Evolutionary conservation across 768 basidiomycete species (phyloP).

Genomic region (Leccinum longicurvipes): DNA sequence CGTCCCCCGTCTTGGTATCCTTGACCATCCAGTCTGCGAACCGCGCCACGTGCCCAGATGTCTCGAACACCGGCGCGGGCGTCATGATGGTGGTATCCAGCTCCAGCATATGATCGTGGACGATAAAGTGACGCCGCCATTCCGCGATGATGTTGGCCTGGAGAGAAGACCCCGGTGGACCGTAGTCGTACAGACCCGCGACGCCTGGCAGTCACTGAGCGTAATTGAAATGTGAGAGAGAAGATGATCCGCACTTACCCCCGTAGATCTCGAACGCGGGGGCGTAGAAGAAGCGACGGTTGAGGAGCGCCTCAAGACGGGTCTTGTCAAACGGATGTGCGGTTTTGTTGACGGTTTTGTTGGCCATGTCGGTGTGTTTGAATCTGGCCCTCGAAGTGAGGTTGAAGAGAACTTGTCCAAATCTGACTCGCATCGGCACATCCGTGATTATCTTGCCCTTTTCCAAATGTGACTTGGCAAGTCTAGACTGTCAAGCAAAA

Average conservation of each 20-base stretch:
- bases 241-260: constrained; percentile 46
- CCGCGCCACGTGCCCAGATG: constrained; percentile 95
- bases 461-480: not conserved
- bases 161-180: constrained; percentile 91
- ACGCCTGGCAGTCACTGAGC: constrained; percentile 57
- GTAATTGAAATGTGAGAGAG: not conserved
- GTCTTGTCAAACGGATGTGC: constrained; percentile 86
- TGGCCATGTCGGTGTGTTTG: constrained; percentile 28
- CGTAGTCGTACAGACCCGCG: constrained; percentile 97
- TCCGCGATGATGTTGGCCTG: constrained; percentile 96
- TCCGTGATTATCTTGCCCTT: constrained; percentile 7
- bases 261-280: constrained; percentile 99
- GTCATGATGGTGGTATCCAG: constrained; percentile 99
- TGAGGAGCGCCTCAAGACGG: constrained; percentile 80
- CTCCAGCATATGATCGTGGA: constrained; percentile 98
- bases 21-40: constrained; percentile 99
- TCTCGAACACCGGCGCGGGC: constrained; percentile 89
- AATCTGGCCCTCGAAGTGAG: not conserved
- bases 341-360: constrained; percentile 60
- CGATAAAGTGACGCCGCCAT: constrained; percentile 98
- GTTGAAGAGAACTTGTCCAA: constrained; percentile 11
- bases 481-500: no score
- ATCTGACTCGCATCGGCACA: constrained; percentile 25
- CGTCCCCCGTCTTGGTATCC: constrained; percentile 80
- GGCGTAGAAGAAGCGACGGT: constrained; percentile 93